Percentiles rank a stretch among this genome's conserved stretches.
phyloP scores from a whole-genome alignment of 129 eudicot species.

The Centella asiatica region DNA sequence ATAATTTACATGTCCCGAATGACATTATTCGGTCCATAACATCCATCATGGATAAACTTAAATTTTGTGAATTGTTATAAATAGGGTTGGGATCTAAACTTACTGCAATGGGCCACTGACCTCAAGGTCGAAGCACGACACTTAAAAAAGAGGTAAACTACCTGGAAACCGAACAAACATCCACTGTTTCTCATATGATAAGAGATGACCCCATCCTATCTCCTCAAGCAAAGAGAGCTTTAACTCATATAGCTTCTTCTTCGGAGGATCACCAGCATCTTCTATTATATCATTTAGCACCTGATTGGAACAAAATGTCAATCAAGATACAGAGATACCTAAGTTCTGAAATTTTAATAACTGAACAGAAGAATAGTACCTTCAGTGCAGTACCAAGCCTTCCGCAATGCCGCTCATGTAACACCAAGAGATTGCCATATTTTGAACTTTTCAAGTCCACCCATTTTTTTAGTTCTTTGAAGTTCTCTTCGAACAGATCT shows the following conservation, averaged over 20 bases:
- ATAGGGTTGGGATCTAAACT: too few relatives aligned
- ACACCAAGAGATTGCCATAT: conserved; percentile 59
- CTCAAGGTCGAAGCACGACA: not conserved
- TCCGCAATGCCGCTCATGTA: conserved; percentile 61
- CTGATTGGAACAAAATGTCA: conserved; percentile 23
- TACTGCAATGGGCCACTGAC: too few relatives aligned
- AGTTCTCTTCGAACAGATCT: conserved; percentile 69
- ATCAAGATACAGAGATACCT: not conserved
- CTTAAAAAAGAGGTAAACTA: conserved; percentile 60
- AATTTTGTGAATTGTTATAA: too few relatives aligned
- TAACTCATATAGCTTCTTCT: conserved; percentile 74
- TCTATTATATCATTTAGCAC: conserved; percentile 67
- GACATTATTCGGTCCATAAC: too few relatives aligned
- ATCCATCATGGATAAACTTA: too few relatives aligned
- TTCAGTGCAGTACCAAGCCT: conserved; percentile 87
- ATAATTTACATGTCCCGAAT: too few relatives aligned
- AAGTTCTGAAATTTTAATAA: not conserved
- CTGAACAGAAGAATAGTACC: conserved; percentile 34
- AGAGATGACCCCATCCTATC: conserved; percentile 76
- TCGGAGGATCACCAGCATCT: conserved; percentile 63
- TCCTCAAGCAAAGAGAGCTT: conserved; percentile 60
- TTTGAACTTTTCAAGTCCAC: conserved; percentile 61
- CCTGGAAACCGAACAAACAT: conserved; percentile 90
- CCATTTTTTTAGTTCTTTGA: conserved; percentile 88
- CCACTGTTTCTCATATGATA: conserved; percentile 77